phyloP scores from a whole-genome alignment of 2,329 filamentous ascomycete genomes.

The Mollisia scopiformis region DNA sequence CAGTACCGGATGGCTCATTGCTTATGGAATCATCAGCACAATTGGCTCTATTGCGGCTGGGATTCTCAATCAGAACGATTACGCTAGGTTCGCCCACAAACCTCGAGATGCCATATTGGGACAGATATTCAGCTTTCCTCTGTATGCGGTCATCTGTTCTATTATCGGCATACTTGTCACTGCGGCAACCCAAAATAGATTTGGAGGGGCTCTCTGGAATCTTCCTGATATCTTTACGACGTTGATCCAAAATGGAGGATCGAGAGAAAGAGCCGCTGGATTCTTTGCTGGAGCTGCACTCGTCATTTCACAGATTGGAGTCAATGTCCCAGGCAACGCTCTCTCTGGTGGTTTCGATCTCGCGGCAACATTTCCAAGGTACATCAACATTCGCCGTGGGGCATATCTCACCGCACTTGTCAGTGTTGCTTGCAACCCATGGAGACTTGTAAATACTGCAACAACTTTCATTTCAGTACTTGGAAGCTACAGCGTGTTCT shows the following conservation, averaged over 20 bases:
- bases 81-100: constrained; percentile 43
- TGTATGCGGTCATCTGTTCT: neutral
- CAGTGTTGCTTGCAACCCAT: constrained; percentile 48
- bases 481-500: constrained; percentile 47
- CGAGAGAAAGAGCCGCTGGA: constrained; percentile 40
- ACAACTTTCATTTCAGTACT: constrained; percentile 50
- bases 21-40: constrained; percentile 42
- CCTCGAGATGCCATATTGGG: constrained; percentile 39
- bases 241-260: constrained; percentile 34
- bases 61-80: constrained; percentile 48
- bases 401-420: constrained; percentile 50
- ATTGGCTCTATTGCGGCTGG: constrained; percentile 49
- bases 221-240: constrained; percentile 40
- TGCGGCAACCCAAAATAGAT: constrained; percentile 48
- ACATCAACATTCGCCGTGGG: constrained; percentile 58
- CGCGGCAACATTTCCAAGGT: constrained; percentile 47
- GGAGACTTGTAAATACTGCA: constrained; percentile 51
- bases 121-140: constrained; percentile 38
- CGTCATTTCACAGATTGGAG: constrained; percentile 41
- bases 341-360: constrained; percentile 44
- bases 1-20: constrained; percentile 35
- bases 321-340: constrained; percentile 43
- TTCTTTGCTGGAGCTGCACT: constrained; percentile 44
- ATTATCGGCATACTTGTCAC: constrained; percentile 46
- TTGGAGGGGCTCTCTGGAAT: constrained; percentile 49